Evolutionary conservation across 441 rosid genomes (phyloP).

Genomic region (Eutrema salsugineum): DNA sequence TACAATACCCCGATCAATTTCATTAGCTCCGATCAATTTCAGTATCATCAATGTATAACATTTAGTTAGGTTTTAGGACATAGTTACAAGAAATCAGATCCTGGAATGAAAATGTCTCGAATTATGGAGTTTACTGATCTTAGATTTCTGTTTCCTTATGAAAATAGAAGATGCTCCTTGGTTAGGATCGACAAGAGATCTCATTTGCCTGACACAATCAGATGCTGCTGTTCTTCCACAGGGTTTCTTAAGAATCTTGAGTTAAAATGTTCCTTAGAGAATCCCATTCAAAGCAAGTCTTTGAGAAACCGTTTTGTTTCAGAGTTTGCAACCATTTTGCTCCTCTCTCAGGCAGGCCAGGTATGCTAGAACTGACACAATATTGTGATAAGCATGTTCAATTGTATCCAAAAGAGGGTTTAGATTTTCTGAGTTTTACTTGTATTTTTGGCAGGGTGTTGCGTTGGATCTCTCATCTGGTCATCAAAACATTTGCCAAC

Average conservation of each 20-base stretch:
- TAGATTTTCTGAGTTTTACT: background rate
- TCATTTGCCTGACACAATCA: background rate
- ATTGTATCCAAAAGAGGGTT: background rate
- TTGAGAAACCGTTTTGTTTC: constrained; percentile 35
- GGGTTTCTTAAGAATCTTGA: background rate
- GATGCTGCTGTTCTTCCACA: background rate
- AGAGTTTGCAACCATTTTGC: constrained; percentile 57
- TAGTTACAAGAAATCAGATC: background rate
- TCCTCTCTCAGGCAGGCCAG: constrained; percentile 58
- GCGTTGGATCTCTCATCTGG: constrained; percentile 40
- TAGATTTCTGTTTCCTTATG: background rate
- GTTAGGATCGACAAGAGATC: constrained; percentile 4
- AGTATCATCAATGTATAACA: background rate
- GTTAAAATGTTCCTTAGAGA: constrained; percentile 12
- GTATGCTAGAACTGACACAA: constrained; percentile 26
- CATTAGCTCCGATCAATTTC: background rate
- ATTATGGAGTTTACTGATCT: background rate
- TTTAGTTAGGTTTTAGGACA: background rate
- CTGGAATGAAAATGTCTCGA: background rate
- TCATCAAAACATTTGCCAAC: constrained; percentile 47
- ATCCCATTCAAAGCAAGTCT: background rate
- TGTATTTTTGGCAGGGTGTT: constrained; percentile 39
- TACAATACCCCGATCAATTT: no score
- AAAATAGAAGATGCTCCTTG: constrained; percentile 11
- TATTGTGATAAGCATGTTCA: background rate